phyloP scores from a whole-genome alignment of 2,329 filamentous ascomycete species.

The Periconia digitata region DNA sequence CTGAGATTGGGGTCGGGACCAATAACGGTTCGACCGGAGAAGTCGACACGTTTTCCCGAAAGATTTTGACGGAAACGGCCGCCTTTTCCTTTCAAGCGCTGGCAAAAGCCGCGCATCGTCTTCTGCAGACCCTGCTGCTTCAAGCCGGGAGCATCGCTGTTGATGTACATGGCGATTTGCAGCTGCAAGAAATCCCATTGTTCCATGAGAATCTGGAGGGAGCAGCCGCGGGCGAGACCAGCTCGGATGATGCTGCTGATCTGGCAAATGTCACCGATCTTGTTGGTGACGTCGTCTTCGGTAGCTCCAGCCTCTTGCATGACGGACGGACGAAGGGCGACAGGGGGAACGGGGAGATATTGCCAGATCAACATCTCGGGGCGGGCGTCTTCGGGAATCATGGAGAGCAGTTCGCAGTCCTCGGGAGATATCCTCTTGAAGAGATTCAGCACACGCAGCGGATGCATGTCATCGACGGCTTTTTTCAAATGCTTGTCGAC shows the following conservation, averaged over 20 bases:
- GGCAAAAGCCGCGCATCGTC: conserved; percentile 88
- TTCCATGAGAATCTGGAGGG: conserved; percentile 89
- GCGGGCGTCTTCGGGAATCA: conserved; percentile 81
- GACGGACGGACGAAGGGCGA: conserved; percentile 92
- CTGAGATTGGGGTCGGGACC: conserved; percentile 93
- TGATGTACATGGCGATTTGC: conserved; percentile 96
- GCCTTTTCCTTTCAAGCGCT: conserved; percentile 94
- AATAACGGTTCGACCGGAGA: conserved; percentile 96
- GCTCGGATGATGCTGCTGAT: conserved; percentile 86
- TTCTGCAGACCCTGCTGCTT: conserved; percentile 86
- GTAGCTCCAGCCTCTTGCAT: conserved; percentile 90
- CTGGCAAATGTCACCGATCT: conserved; percentile 94
- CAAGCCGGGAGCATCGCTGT: conserved; percentile 93
- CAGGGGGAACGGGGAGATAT: conserved; percentile 88
- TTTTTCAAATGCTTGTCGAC: conserved; percentile 89
- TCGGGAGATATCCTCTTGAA: conserved; percentile 83
- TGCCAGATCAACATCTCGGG: conserved; percentile 99
- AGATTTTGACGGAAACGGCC: conserved; percentile 95
- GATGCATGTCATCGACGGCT: conserved; percentile 92
- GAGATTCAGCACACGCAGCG: conserved; percentile 82
- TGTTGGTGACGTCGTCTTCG: conserved; percentile 94
- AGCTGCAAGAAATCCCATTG: conserved; percentile 97
- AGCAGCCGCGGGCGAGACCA: conserved; percentile 78
- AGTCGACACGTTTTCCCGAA: conserved; percentile 97
- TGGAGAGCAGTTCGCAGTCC: conserved; percentile 88